Base-by-base conservation (phyloP, 2,329 filamentous ascomycete species). In the Dothidotthia symphoricarpi region DNA sequence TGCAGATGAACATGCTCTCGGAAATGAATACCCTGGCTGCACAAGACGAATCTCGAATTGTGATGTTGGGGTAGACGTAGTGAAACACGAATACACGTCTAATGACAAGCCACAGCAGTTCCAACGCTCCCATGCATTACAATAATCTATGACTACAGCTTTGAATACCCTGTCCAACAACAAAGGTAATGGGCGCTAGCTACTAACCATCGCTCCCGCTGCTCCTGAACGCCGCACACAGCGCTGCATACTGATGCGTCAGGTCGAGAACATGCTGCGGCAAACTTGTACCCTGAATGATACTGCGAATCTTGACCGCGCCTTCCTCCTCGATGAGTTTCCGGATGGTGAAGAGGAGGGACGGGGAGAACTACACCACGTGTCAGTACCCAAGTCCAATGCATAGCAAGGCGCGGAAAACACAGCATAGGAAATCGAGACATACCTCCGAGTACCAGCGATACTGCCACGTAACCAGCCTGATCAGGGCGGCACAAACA, bases 251-350 rank as follows among this genome's bases (percentile, higher is more conserved):
- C 64, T 96, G 87, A 67, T 98, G 91, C 16, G 93, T 97, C 43
- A 98, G 73, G 64, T 97, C 91, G 37, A 97, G 77, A 26, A 98
- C 90, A 43, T 86, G 83, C 69, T 97, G 93, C 9, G 91, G 90
- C 46, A 98, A 72, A 65, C 86, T 95, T 3, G 91, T 97, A 2
- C 91, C 89, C 69, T 98, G 93, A 36, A 98, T 89, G 61, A 98
- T 95, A 67, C 89, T 96, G 61, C 93, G 81, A 37, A 98, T 86
- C 71, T 98, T 98, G 67, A 98, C 88, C 1, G 91, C 91, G 41
- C 93, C 93, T 69, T 98, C 93, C 53, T 96, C 90, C 69, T 97
- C 93, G 62, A 98, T 98, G 51, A 98, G 75, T 51, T 87, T 89
- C 46, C 93, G 84, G 59, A 97, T 87, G 3, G 87, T 85, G 67